Evolutionary conservation across 2,329 filamentous ascomycete species (phyloP).

Genomic region (Colletotrichum tropicicola): DNA sequence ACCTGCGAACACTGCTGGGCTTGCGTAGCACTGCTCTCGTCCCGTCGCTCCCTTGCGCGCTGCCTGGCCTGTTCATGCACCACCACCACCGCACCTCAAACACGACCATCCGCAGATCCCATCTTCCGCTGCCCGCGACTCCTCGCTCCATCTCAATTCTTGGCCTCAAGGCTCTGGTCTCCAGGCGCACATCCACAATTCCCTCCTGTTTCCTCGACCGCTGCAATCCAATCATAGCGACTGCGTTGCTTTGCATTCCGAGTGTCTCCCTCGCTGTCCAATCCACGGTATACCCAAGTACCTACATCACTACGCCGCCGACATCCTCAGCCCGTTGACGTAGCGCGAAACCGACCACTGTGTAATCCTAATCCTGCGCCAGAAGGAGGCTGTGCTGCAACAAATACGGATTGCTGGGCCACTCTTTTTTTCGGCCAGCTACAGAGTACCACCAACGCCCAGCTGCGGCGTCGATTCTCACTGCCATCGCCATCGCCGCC

Average conservation of each 20-base stretch:
- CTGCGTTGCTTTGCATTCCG: conserved; percentile 24
- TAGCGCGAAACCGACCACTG: conserved; percentile 22
- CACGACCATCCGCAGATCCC: conserved; percentile 30
- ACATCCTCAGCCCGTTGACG: conserved; percentile 25
- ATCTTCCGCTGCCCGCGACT: conserved; percentile 18
- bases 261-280: background rate
- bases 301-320: background rate
- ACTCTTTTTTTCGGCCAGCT: conserved; percentile 26
- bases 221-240: conserved; percentile 28
- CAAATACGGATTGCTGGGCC: conserved; percentile 32
- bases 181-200: background rate
- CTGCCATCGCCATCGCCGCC: background rate
- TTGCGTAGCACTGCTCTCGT: background rate
- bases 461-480: conserved; percentile 15
- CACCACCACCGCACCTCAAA: conserved; percentile 28
- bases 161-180: conserved; percentile 13
- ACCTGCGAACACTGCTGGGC: background rate
- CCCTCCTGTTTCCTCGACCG: conserved; percentile 1
- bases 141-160: conserved; percentile 21
- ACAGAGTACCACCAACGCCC: conserved; percentile 6
- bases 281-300: background rate
- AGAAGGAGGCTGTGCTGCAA: conserved; percentile 39
- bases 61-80: conserved; percentile 16
- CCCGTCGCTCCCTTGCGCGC: conserved; percentile 20
- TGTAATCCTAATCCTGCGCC: conserved; percentile 33